A percentile compares a stretch with the other conserved stretches of the same genome.
Conservation (phyloP, 768 basidiomycete species). For the Calocybe gangraenosa region DNA sequence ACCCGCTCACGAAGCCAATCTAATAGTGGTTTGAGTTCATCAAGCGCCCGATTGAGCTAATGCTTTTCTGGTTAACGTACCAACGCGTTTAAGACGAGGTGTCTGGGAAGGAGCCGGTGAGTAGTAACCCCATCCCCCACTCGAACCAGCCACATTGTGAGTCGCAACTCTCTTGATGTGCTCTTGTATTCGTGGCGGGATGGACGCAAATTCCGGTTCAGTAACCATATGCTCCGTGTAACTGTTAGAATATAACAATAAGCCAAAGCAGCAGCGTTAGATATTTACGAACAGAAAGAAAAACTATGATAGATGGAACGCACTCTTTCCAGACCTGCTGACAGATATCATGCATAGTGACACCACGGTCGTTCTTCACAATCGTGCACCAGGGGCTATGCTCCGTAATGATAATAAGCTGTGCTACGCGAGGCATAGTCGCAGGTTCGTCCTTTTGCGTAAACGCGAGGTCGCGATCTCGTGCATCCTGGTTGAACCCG, state of each 20-base stretch:
- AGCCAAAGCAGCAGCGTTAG: neutral
- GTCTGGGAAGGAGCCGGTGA: conserved; percentile 40
- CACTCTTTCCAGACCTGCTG: conserved; percentile 73
- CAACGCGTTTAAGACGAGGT: conserved; percentile 56
- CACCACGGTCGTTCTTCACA: conserved; percentile 65
- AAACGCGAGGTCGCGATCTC: conserved; percentile 56
- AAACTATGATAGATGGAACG: conserved; percentile 22
- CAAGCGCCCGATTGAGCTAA: neutral
- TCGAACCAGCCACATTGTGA: conserved; percentile 23
- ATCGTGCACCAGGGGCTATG: conserved; percentile 78
- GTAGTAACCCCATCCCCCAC: conserved; percentile 40
- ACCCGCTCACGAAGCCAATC: conserved; percentile 77
- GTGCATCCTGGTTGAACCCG: conserved; percentile 56
- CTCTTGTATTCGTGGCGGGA: conserved; percentile 66
- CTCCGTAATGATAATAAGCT: conserved; percentile 54
- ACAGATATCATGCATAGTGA: conserved; percentile 76
- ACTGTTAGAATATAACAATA: conserved; percentile 34
- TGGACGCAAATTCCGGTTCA: conserved; percentile 56
- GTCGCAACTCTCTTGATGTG: conserved; percentile 61
- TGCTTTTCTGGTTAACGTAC: conserved; percentile 49
- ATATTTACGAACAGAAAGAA: neutral
- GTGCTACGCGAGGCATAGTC: conserved; percentile 60
- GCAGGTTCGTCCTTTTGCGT: conserved; percentile 58
- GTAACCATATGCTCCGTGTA: conserved; percentile 68
- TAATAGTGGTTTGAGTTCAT: conserved; percentile 19